phyloP scores from a whole-genome alignment of 345 rosid genomes.

The Euclidium syriacum region DNA sequence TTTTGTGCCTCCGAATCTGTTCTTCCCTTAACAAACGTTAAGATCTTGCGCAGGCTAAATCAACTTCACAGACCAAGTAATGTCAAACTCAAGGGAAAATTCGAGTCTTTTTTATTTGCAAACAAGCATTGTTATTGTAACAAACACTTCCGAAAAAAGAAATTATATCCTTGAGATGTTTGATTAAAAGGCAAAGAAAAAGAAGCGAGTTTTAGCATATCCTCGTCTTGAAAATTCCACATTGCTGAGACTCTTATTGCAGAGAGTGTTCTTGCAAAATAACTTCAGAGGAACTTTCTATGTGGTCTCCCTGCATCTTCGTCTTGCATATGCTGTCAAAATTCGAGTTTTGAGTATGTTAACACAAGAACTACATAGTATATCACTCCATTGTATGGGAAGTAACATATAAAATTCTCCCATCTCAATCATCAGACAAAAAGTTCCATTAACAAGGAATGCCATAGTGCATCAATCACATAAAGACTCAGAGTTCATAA shows the following conservation, averaged over 20 bases:
- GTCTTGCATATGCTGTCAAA: conserved; percentile 82
- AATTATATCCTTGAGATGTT: conserved; percentile 8
- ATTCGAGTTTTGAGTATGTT: neutral
- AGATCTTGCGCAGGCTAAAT: neutral
- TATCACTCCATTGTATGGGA: neutral
- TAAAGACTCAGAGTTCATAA: neutral
- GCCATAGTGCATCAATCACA: neutral
- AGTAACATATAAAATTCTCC: neutral
- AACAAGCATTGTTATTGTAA: conserved; percentile 5
- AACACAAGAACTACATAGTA: neutral
- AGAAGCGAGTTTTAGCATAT: neutral
- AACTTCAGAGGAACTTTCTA: conserved; percentile 63
- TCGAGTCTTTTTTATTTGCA: conserved; percentile 3
- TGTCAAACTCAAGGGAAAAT: neutral
- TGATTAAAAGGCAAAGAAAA: neutral
- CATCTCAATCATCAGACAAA: neutral
- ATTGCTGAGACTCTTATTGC: neutral
- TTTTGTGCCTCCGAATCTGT: neutral
- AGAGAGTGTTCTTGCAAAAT: neutral
- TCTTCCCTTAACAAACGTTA: neutral
- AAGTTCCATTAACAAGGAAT: neutral
- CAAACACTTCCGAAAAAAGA: conserved; percentile 6
- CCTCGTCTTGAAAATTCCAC: neutral
- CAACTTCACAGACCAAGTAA: neutral
- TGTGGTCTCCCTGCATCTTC: conserved; percentile 86